These are phyloP conservation scores for Chenopodium suecicum DNA, from an alignment of 148 eudicot genomes.

Conservation along the genomic window DNA sequence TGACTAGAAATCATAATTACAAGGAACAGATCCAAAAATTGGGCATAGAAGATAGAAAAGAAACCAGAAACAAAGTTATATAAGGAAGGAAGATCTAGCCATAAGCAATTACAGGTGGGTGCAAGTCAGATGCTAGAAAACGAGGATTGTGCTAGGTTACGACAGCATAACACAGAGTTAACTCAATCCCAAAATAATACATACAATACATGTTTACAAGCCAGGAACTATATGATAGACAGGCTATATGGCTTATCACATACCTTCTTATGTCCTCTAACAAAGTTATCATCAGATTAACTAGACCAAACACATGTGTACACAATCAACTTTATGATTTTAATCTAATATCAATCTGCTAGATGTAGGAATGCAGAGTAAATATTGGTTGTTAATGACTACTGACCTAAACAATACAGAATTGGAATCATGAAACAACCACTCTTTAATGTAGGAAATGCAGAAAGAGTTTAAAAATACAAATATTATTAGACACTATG, in stretches of 20 bases:
- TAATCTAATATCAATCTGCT: background rate
- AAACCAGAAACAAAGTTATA: background rate
- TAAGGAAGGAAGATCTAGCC: too few relatives aligned
- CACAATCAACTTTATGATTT: background rate
- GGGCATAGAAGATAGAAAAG: background rate
- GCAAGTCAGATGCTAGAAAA: background rate
- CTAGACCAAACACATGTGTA: background rate
- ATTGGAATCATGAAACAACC: too few relatives aligned
- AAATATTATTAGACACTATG: too few relatives aligned
- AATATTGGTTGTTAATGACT: background rate
- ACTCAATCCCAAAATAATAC: background rate
- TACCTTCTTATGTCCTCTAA: background rate
- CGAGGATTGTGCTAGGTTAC: background rate
- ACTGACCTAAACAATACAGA: too few relatives aligned
- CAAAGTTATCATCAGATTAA: background rate
- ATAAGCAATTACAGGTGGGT: background rate
- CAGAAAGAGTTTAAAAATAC: too few relatives aligned
- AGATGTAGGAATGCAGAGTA: background rate
- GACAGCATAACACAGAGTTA: background rate
- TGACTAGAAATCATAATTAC: background rate
- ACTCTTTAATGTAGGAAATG: background rate
- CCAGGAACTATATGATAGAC: background rate
- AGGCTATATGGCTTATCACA: background rate
- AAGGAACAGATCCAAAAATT: background rate
- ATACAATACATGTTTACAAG: background rate